Conservation (phyloP, 2,329 filamentous ascomycete species). For the Neonectria sp. region DNA sequence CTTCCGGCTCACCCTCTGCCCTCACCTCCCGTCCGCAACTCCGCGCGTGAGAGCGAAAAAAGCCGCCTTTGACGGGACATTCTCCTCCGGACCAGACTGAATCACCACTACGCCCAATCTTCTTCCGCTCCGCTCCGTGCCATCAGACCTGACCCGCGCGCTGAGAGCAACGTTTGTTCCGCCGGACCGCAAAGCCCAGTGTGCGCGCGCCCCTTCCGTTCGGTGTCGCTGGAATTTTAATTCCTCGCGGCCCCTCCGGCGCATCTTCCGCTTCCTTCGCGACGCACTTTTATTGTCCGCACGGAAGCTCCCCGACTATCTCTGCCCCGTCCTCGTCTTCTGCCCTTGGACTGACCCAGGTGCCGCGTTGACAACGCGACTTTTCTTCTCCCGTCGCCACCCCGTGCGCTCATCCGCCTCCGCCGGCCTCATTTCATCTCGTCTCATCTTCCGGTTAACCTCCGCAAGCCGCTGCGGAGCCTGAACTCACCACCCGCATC, state of each 20-base stretch:
- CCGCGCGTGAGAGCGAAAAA: background rate
- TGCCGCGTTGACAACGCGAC: slow-evolving; percentile 17
- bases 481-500: slow-evolving; percentile 25
- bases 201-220: slow-evolving; percentile 41
- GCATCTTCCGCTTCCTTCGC: slow-evolving; percentile 37
- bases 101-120: background rate
- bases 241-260: slow-evolving; percentile 41
- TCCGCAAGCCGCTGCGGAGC: slow-evolving; percentile 13
- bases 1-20: slow-evolving; percentile 15
- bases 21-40: slow-evolving; percentile 12
- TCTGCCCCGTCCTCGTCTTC: slow-evolving; percentile 20
- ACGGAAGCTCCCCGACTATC: slow-evolving; percentile 39
- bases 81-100: background rate
- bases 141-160: background rate
- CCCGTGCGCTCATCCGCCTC: slow-evolving; percentile 30
- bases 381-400: slow-evolving; percentile 10
- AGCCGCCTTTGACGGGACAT: too few species aligned
- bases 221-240: slow-evolving; percentile 36
- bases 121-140: background rate
- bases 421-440: slow-evolving; percentile 28
- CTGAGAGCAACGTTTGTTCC: slow-evolving; percentile 19
- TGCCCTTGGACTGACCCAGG: background rate
- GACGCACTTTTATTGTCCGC: slow-evolving; percentile 12
- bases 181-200: slow-evolving; percentile 39
- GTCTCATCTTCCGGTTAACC: slow-evolving; percentile 23